Evolutionary conservation across 257 asterid species (phyloP).

Genomic region (Lithospermum erythrorhizon): DNA sequence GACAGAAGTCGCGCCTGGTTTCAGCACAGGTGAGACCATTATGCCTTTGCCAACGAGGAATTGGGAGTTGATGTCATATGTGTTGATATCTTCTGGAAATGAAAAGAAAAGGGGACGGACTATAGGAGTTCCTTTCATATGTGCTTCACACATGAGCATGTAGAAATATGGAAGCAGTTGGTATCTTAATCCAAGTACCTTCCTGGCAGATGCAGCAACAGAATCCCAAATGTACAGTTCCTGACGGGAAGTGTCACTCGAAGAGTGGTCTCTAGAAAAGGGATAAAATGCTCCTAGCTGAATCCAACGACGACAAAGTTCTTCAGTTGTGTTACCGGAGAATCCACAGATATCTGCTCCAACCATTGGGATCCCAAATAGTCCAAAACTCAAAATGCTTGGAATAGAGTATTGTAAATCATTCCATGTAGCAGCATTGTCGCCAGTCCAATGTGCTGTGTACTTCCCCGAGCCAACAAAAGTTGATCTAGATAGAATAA

Average conservation of each 20-base stretch:
- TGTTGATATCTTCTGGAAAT: conserved; percentile 27
- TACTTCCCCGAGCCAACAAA: conserved; percentile 86
- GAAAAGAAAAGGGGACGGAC: conserved; percentile 47
- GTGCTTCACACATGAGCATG: conserved; percentile 38
- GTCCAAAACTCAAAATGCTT: conserved; percentile 57
- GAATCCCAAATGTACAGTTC: conserved; percentile 43
- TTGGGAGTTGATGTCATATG: conserved; percentile 35
- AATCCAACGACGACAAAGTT: conserved; percentile 91
- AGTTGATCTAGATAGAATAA: conserved; percentile 73
- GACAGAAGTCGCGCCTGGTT: conserved; percentile 21
- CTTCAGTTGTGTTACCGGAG: conserved; percentile 54
- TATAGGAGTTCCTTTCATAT: conserved; percentile 30
- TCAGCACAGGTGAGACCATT: conserved; percentile 36
- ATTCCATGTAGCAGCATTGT: conserved; percentile 79
- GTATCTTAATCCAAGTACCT: conserved; percentile 36
- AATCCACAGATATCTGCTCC: conserved; percentile 98
- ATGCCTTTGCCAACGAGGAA: conserved; percentile 37
- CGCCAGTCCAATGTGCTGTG: conserved; percentile 97
- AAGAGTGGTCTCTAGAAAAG: conserved; percentile 43
- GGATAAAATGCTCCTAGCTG: conserved; percentile 58
- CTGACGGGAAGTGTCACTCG: conserved; percentile 18
- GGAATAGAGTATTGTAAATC: conserved; percentile 70
- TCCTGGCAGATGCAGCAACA: conserved; percentile 37
- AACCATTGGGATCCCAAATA: conserved; percentile 90
- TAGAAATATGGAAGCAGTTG: conserved; percentile 34